Evolutionary conservation across 2,329 filamentous ascomycete species (phyloP).

Genomic region (Orbilia brochopaga): DNA sequence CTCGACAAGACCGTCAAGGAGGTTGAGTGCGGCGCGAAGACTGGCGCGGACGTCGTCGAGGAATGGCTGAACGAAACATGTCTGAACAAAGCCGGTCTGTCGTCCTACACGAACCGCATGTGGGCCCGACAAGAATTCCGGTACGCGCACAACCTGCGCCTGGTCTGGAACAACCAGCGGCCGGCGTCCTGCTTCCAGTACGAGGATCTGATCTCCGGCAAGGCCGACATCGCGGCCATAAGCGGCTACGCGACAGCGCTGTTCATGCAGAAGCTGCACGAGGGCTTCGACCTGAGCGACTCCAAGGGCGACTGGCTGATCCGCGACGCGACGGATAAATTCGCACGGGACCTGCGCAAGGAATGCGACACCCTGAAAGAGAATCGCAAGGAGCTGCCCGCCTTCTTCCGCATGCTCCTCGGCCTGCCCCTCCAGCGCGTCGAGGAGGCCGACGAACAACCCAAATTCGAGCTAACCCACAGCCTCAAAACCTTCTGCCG

Average conservation of each 20-base stretch:
- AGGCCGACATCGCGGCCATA: conserved; percentile 44
- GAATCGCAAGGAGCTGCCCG: conserved; percentile 37
- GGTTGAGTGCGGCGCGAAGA: conserved; percentile 14
- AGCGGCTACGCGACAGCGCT: conserved; percentile 43
- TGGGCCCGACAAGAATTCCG: conserved; percentile 49
- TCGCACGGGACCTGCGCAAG: conserved; percentile 33
- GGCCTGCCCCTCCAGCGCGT: conserved; percentile 38
- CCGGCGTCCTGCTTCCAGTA: conserved; percentile 44
- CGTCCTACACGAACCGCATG: conserved; percentile 49
- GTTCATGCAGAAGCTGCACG: conserved; percentile 47
- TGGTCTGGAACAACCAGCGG: conserved; percentile 45
- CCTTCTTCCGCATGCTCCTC: conserved; percentile 38
- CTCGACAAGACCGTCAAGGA: conserved; percentile 32
- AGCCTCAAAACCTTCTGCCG: conserved; percentile 45
- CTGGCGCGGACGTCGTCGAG: conserved; percentile 25
- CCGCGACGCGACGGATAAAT: conserved; percentile 41
- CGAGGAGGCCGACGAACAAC: conserved; percentile 38
- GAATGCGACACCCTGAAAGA: conserved; percentile 41
- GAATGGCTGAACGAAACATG: conserved; percentile 39
- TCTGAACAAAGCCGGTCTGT: conserved; percentile 46
- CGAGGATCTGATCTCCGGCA: conserved; percentile 40
- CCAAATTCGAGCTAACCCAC: conserved; percentile 37
- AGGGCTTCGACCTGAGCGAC: conserved; percentile 45
- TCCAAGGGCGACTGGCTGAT: conserved; percentile 43
- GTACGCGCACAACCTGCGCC: conserved; percentile 35